These are phyloP conservation scores for Boletus coffeatus DNA, from an alignment of 1,284 basidiomycete species.

Conservation along the genomic window DNA sequence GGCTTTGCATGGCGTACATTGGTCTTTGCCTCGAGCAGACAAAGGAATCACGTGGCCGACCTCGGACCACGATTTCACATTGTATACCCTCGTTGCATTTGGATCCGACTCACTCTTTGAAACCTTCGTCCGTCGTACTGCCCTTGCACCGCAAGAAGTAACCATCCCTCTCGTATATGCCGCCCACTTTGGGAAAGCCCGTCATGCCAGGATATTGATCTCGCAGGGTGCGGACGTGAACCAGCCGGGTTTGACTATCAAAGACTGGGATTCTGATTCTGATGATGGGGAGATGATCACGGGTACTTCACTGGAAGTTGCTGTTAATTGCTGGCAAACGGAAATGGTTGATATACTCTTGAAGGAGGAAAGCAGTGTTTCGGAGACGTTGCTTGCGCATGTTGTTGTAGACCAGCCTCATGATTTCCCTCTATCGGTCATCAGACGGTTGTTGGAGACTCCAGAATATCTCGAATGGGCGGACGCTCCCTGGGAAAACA, in stretches of 20 bases:
- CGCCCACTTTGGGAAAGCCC: not conserved
- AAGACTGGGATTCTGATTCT: no score
- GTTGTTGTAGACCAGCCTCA: not conserved
- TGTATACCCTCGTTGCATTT: not conserved
- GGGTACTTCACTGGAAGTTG: not conserved
- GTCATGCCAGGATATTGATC: not conserved
- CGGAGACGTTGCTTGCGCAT: not conserved
- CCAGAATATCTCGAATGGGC: not conserved
- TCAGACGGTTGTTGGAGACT: not conserved
- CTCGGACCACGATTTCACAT: not conserved
- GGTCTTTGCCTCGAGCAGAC: not conserved
- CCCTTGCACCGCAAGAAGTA: not conserved
- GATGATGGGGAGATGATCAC: not conserved
- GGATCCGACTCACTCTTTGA: not conserved
- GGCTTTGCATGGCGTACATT: conserved; percentile 5
- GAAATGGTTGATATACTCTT: not conserved
- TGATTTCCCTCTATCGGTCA: not conserved
- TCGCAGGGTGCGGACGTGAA: not conserved
- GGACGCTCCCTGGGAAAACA: not conserved
- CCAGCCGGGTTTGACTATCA: not conserved
- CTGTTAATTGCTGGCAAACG: not conserved
- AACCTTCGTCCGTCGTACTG: not conserved
- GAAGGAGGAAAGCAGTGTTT: not conserved
- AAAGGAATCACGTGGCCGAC: not conserved
- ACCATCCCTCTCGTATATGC: not conserved